These are phyloP conservation scores for Theobroma grandiflorum DNA, from an alignment of 441 rosid species.

Conservation along the genomic window DNA sequence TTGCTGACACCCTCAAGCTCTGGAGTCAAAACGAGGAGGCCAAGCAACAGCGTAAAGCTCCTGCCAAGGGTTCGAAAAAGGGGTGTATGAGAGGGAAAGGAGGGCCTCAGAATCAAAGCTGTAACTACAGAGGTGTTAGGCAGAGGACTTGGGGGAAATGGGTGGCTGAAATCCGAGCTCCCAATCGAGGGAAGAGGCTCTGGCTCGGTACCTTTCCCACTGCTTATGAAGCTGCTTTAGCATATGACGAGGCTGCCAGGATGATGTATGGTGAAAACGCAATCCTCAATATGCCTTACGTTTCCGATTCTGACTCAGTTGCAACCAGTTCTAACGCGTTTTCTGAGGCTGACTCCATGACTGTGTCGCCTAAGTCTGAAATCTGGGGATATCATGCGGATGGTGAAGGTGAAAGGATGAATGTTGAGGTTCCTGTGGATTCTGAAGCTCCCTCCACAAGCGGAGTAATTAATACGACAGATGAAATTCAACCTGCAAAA, in stretches of 20 bases:
- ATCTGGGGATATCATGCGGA: too few relatives aligned
- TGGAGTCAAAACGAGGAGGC: slow-evolving; percentile 55
- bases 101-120: slow-evolving; percentile 68
- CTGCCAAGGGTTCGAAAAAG: slow-evolving; percentile 73
- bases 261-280: slow-evolving; percentile 71
- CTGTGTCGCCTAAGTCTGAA: too few relatives aligned
- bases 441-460: background rate
- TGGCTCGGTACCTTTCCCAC: slow-evolving; percentile 84
- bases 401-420: background rate
- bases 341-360: slow-evolving; percentile 24
- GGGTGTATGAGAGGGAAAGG: slow-evolving; percentile 94
- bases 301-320: slow-evolving; percentile 27
- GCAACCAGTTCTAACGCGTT: slow-evolving; percentile 25
- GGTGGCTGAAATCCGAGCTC: slow-evolving; percentile 87
- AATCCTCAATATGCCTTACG: slow-evolving; percentile 57
- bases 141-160: slow-evolving; percentile 92
- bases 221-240: slow-evolving; percentile 72
- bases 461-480: background rate
- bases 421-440: background rate
- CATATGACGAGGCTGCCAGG: slow-evolving; percentile 81
- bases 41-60: slow-evolving; percentile 42
- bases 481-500: background rate
- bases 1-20: slow-evolving; percentile 55
- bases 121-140: slow-evolving; percentile 73
- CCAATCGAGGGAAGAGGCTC: slow-evolving; percentile 60